phyloP scores from a whole-genome alignment of 1,284 basidiomycete genomes.

The Agroathelia rolfsii region DNA sequence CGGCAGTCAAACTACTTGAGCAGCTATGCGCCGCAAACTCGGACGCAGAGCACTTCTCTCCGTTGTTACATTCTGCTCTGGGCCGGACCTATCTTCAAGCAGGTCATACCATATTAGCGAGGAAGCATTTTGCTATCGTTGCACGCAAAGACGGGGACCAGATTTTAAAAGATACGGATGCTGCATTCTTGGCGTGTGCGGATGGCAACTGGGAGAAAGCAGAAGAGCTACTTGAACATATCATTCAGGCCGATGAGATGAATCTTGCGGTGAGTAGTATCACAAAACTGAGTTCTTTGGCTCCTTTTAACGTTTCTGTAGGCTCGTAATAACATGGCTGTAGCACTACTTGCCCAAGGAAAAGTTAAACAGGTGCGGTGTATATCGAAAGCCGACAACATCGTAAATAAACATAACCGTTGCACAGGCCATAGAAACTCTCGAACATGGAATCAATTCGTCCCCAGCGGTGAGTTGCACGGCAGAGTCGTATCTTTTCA shows the following conservation, averaged over 20 bases:
- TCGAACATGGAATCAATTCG: slow-evolving; percentile 49
- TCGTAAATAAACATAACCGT: not conserved
- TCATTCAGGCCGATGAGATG: slow-evolving; percentile 41
- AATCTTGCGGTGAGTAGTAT: slow-evolving; percentile 46
- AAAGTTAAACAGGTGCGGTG: slow-evolving; percentile 55
- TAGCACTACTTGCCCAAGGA: slow-evolving; percentile 59
- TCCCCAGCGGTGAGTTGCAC: slow-evolving; percentile 61
- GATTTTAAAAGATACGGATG: slow-evolving; percentile 45
- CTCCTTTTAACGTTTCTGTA: slow-evolving; percentile 17
- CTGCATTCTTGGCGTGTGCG: slow-evolving; percentile 51
- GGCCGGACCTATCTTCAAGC: slow-evolving; percentile 66
- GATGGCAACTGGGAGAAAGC: slow-evolving; percentile 60
- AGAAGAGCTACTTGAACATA: slow-evolving; percentile 28
- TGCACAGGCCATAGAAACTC: slow-evolving; percentile 51
- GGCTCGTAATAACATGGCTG: slow-evolving; percentile 74
- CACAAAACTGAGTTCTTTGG: not conserved
- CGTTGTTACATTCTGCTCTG: slow-evolving; percentile 53
- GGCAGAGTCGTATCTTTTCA: slow-evolving; percentile 74
- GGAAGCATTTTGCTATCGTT: slow-evolving; percentile 40
- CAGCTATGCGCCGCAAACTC: too few relatives aligned
- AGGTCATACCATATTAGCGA: slow-evolving; percentile 50
- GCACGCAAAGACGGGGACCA: slow-evolving; percentile 30
- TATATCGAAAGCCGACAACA: slow-evolving; percentile 1
- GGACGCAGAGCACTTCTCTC: slow-evolving; percentile 24
- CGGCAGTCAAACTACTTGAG: slow-evolving; percentile 52